Base-by-base conservation (phyloP, 148 eudicot species). In the Silene conica region DNA sequence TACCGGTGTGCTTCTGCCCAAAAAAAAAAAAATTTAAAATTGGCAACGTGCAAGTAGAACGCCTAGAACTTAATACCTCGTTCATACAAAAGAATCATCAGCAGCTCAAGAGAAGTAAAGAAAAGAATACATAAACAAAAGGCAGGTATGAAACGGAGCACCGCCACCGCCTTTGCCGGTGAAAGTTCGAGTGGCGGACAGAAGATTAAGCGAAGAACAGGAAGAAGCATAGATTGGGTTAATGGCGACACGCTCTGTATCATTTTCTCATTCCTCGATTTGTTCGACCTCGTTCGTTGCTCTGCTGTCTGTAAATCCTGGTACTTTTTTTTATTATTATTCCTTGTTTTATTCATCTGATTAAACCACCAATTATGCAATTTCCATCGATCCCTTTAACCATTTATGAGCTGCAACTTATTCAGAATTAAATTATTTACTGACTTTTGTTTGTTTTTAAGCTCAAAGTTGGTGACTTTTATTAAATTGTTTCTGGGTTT, bases 241-340 rank as follows among this genome's bases (percentile, higher is more conserved):
- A 87, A 80, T 15, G 63, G 79, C 22, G 96, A 91, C 67, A 80
- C 77, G 7, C 81, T 93, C 19, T 82, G 79, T 73, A 74, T 77
- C 15, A 77, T 91, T 16, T 91, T 90, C 83, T 22, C 90, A 8
- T 78, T 77, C 34, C 87, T 93, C 73, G 93, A 93, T 79, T 57
- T 90, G 68, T 76, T 89, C 75, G 88, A 87, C 73, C 86, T 90
- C 65, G 83, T 85, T 73, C 96, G 87, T 67, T 91, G 87, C 86
- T 86, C 93, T 70, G 81, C 82, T 68, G 96, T 93, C 78, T 89
- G 87, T 83, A 86, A 85, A 80, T 89, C 87, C 57, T 93, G 98
- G 98, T 93, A 83, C 19, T 14, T 16, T 14, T 0, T 8, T 23
- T 4, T 10, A 6, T 15, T 23, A 3, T 8, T 0, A 28, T 21